Base-by-base conservation (phyloP, 306 rosid genomes). In the Sphenostylis stenocarpa region DNA sequence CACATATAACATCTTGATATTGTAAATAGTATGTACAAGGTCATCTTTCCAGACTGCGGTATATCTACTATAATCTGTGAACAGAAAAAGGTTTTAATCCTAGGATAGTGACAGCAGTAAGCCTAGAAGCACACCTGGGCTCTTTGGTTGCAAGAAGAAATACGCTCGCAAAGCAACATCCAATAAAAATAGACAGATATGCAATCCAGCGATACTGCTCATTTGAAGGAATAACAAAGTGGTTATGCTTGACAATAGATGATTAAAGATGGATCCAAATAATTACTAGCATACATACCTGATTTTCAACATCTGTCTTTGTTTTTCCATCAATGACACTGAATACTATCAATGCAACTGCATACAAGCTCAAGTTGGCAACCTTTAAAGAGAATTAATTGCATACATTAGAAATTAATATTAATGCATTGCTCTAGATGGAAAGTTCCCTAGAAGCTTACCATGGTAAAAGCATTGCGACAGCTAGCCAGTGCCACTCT, bases 401-500 rank as follows among this genome's bases (percentile, higher is more conserved):
- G 34, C 55, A 63, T 13, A 24, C n/a, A 44, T 76, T 43, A 79
- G 43, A 45, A 43, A 75, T 43, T 65, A 65, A 70, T 71, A 66
- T 19, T 7, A 39, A 64, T 21, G 23, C 26, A 72, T 70, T 12
- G 62, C 44, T 66, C 60, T 8, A 38, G 53, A 33, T 21, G 36
- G 47, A 56, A 72, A 61, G 76, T 72, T 56, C 66, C 57, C 10
- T 23, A 72, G 70, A 72, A 83, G 43, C 80, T 80, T 71, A 95
- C 98, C 98, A 95, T 95, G 41, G 81, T 83, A 87, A 95, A 94
- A 76, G 97, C 97, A 80, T 95, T 95, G 66, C 98, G 97, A 77
- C 98, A 92, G 76, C 98, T 95, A 78, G 96, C 90, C 75, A 95
- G 85, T 51, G 87, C 96, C 76, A 92, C 97, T 87, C 98, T 88